These are phyloP conservation scores for Aureobasidium namibiae DNA, from an alignment of 2,329 filamentous ascomycete genomes.

Conservation along the genomic window DNA sequence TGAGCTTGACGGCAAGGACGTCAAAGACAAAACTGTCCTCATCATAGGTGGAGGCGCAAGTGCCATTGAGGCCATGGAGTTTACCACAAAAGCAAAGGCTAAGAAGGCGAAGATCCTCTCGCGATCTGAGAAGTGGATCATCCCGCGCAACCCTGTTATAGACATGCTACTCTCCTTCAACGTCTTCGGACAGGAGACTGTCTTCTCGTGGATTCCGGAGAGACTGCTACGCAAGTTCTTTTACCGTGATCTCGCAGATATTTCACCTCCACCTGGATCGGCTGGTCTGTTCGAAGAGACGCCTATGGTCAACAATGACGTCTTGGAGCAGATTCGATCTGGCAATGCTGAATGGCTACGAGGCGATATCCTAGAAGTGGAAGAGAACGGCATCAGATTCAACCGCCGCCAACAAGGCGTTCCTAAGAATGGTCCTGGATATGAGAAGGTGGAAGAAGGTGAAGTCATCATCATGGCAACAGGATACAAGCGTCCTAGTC, in stretches of 20 bases:
- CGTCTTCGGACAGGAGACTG: constrained; percentile 68
- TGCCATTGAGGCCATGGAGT: constrained; percentile 76
- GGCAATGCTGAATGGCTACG: constrained; percentile 72
- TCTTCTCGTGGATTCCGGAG: constrained; percentile 71
- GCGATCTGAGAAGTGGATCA: constrained; percentile 79
- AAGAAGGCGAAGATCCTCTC: constrained; percentile 64
- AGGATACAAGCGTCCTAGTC: constrained; percentile 65
- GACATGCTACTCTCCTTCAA: constrained; percentile 69
- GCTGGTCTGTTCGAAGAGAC: constrained; percentile 73
- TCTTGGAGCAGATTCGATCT: constrained; percentile 65
- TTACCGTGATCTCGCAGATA: constrained; percentile 69
- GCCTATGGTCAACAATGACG: constrained; percentile 77
- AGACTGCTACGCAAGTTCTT: constrained; percentile 67
- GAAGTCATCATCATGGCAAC: constrained; percentile 80
- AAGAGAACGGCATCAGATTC: constrained; percentile 57
- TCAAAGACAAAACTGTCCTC: constrained; percentile 65
- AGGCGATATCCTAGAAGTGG: constrained; percentile 67
- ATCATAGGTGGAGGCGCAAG: constrained; percentile 74
- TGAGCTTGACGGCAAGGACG: constrained; percentile 62
- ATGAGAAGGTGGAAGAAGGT: constrained; percentile 55
- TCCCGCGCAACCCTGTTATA: constrained; percentile 68
- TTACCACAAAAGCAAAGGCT: constrained; percentile 59
- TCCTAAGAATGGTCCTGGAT: constrained; percentile 65
- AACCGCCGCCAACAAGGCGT: constrained; percentile 65
- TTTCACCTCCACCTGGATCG: constrained; percentile 49